phyloP scores from a whole-genome alignment of 371 early-diverging fungal genomes.

The Funneliformis caledonium region DNA sequence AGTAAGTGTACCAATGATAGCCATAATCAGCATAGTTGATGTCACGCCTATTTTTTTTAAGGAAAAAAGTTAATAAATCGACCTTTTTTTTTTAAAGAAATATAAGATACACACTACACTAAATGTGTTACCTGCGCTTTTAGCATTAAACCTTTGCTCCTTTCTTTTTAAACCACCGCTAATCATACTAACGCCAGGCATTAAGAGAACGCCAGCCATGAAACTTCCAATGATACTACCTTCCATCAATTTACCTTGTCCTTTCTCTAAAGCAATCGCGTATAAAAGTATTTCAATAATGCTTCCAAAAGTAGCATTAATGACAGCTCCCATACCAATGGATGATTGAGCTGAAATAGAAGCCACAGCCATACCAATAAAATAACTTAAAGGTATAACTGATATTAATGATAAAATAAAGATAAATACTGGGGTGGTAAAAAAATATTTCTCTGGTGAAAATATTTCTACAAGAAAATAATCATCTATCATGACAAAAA shows the following conservation, averaged over 20 bases:
- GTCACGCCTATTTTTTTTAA: slow-evolving; percentile 73
- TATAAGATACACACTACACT: neutral
- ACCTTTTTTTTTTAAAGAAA: neutral
- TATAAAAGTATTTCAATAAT: slow-evolving; percentile 96
- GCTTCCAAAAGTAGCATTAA: slow-evolving; percentile 96
- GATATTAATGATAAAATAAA: slow-evolving; percentile 81
- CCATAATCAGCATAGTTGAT: slow-evolving; percentile 93
- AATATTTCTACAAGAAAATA: slow-evolving; percentile 65
- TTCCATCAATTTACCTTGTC: slow-evolving; percentile 87
- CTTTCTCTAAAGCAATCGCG: slow-evolving; percentile 84
- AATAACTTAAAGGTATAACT: slow-evolving; percentile 91
- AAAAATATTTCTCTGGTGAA: slow-evolving; percentile 48
- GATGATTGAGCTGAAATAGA: slow-evolving; percentile 94
- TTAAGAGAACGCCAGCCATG: slow-evolving; percentile 83
- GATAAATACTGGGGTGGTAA: slow-evolving; percentile 70
- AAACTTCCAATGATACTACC: slow-evolving; percentile 94
- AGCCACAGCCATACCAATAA: slow-evolving; percentile 96
- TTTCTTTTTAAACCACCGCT: slow-evolving; percentile 88
- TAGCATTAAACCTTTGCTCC: slow-evolving; percentile 93
- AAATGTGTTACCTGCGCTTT: slow-evolving; percentile 74
- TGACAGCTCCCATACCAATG: slow-evolving; percentile 89
- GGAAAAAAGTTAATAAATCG: neutral
- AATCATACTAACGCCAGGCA: slow-evolving; percentile 95
- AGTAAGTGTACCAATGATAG: slow-evolving; percentile 89
- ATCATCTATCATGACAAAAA: slow-evolving; percentile 81